Evolutionary conservation across 306 rosid species (phyloP).

Genomic region (Quercus variabilis): DNA sequence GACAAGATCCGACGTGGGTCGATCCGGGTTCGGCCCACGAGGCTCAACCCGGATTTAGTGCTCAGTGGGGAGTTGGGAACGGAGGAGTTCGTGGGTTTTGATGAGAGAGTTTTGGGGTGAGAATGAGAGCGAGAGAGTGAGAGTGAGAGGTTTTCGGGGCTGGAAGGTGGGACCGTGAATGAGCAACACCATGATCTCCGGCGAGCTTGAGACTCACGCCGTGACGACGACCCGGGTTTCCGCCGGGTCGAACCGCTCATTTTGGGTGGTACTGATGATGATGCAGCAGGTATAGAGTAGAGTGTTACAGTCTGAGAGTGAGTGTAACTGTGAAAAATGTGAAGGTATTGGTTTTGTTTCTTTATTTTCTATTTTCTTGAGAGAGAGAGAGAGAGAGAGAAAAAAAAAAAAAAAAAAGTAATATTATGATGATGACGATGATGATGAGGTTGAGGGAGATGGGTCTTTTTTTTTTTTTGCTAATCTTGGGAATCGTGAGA

Average conservation of each 20-base stretch:
- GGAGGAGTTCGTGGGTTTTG: constrained; percentile 41
- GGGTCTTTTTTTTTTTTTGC: too few relatives aligned
- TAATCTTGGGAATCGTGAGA: background rate
- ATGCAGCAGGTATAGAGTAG: background rate
- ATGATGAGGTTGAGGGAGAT: too few relatives aligned
- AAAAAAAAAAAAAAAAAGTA: background rate
- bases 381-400: background rate
- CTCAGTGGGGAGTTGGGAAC: constrained; percentile 72
- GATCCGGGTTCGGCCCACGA: constrained; percentile 65
- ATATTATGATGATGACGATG: too few relatives aligned
- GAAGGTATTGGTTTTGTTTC: background rate
- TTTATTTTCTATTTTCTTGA: background rate
- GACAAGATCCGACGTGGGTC: constrained; percentile 94
- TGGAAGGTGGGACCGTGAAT: constrained; percentile 66
- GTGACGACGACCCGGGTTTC: constrained; percentile 9
- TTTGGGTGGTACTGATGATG: background rate
- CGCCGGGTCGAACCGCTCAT: constrained; percentile 55
- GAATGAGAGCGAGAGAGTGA: background rate
- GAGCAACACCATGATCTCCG: constrained; percentile 89
- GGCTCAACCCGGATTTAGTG: constrained; percentile 56
- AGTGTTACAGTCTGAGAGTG: background rate
- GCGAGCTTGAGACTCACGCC: constrained; percentile 18
- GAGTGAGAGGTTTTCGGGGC: constrained; percentile 60
- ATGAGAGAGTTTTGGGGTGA: constrained; percentile 24
- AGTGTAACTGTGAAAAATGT: background rate